Evolutionary conservation across 2,329 filamentous ascomycete species (phyloP).

Genomic region (Fusarium decemcellulare): DNA sequence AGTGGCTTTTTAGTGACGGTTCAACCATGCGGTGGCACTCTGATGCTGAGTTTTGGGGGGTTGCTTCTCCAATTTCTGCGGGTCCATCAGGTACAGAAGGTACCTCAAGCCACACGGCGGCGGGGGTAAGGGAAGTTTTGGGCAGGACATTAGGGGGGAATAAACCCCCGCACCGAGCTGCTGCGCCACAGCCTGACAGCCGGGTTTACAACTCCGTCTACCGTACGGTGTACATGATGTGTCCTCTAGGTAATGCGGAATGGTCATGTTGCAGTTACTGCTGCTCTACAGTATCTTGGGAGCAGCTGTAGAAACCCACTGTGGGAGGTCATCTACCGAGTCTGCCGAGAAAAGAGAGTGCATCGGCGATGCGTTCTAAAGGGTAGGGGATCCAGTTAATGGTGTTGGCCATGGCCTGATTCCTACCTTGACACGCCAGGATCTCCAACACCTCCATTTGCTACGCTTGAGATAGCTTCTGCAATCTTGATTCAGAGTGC

Average conservation of each 20-base stretch:
- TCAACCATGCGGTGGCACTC: conserved; percentile 10
- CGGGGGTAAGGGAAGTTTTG: conserved; percentile 30
- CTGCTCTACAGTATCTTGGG: not conserved
- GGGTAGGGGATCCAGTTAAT: conserved; percentile 23
- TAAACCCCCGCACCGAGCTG: conserved; percentile 19
- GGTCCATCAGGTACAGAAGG: conserved; percentile 23
- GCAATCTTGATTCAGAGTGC: not conserved
- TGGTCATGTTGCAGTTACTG: conserved; percentile 1
- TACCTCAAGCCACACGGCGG: conserved; percentile 15
- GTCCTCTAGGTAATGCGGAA: not conserved
- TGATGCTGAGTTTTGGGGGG: not conserved
- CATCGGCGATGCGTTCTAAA: conserved; percentile 33
- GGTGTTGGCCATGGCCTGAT: conserved; percentile 35
- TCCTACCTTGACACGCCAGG: conserved; percentile 8
- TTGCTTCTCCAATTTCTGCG: conserved; percentile 37
- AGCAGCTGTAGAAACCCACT: not conserved
- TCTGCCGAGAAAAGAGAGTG: conserved; percentile 34
- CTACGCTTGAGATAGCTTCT: not conserved
- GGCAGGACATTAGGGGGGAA: conserved; percentile 1
- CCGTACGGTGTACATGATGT: conserved; percentile 3
- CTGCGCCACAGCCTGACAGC: conserved; percentile 26
- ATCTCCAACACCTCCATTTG: not conserved
- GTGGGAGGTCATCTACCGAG: conserved; percentile 28
- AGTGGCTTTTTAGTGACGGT: conserved; percentile 27
- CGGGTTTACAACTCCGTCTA: conserved; percentile 24